phyloP scores from a whole-genome alignment of 306 rosid species.

The Vigna nakashimae region DNA sequence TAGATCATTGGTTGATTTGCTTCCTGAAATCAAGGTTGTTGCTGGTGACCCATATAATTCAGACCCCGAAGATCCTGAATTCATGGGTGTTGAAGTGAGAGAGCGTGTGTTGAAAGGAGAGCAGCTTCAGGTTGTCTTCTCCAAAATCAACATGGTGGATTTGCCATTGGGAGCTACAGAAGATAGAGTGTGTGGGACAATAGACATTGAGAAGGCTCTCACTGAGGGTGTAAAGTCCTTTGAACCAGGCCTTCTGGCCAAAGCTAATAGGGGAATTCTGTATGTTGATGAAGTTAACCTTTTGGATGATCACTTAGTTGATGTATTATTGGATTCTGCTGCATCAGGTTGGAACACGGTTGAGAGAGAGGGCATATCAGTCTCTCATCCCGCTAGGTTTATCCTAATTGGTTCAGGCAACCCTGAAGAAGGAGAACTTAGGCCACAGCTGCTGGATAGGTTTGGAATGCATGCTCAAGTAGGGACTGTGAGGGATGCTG shows the following conservation, averaged over 20 bases:
- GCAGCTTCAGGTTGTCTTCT: slow-evolving; percentile 58
- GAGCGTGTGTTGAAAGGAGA: slow-evolving; percentile 75
- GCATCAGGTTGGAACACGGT: slow-evolving; percentile 99
- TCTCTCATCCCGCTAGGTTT: slow-evolving; percentile 94
- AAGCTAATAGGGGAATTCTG: slow-evolving; percentile 95
- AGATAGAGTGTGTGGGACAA: slow-evolving; percentile 96
- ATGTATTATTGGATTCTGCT: slow-evolving; percentile 92
- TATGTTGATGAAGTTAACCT: slow-evolving; percentile 97
- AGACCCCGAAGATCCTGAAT: slow-evolving; percentile 94
- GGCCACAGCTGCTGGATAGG: slow-evolving; percentile 95
- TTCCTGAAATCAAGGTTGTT: slow-evolving; percentile 86
- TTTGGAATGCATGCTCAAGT: slow-evolving; percentile 99
- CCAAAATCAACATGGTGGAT: slow-evolving; percentile 97
- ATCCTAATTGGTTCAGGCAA: slow-evolving; percentile 94
- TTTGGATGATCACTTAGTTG: slow-evolving; percentile 94
- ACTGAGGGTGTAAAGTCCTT: slow-evolving; percentile 96
- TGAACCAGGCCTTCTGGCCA: slow-evolving; percentile 93
- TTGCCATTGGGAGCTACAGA: slow-evolving; percentile 95
- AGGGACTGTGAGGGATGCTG: slow-evolving; percentile 95
- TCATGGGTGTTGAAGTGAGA: slow-evolving; percentile 87
- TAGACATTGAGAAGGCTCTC: slow-evolving; percentile 95
- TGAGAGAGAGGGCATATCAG: slow-evolving; percentile 96
- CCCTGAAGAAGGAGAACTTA: slow-evolving; percentile 98
- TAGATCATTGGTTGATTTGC: slow-evolving; percentile 89
- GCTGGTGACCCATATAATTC: slow-evolving; percentile 92